Conservation (phyloP, 805 yeast species). For the Lipomyces kockii region DNA sequence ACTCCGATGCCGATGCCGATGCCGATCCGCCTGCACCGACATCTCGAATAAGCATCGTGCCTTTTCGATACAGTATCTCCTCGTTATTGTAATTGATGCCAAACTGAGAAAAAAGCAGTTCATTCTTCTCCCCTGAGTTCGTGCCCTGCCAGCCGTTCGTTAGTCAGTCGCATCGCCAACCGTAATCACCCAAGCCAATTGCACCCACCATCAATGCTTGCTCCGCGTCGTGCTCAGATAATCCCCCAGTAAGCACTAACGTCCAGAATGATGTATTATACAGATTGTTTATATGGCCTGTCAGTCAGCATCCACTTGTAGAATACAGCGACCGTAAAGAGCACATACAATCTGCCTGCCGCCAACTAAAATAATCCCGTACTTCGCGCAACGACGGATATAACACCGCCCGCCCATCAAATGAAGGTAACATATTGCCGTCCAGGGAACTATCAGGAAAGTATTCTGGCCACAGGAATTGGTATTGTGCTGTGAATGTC, state of each 20-base stretch:
- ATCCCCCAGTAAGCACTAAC: slow-evolving; percentile 68
- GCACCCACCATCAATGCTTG: slow-evolving; percentile 53
- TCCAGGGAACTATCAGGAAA: slow-evolving; percentile 59
- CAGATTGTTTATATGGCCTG: slow-evolving; percentile 80
- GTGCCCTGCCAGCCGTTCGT: slow-evolving; percentile 57
- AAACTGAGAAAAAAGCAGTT: slow-evolving; percentile 75
- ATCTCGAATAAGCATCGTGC: slow-evolving; percentile 66
- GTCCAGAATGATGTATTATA: slow-evolving; percentile 95
- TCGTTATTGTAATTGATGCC: slow-evolving; percentile 90
- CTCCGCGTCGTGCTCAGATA: slow-evolving; percentile 83
- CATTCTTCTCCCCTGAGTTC: slow-evolving; percentile 82
- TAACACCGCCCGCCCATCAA: slow-evolving; percentile 87
- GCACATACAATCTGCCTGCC: slow-evolving; percentile 77
- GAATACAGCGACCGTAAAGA: neutral
- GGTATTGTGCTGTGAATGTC: slow-evolving; percentile 77
- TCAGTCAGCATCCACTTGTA: slow-evolving; percentile 41
- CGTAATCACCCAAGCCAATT: neutral
- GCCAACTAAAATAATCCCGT: slow-evolving; percentile 88
- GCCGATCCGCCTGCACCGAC: neutral
- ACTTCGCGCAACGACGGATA: slow-evolving; percentile 70
- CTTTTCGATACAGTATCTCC: slow-evolving; percentile 85
- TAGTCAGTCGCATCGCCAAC: neutral
- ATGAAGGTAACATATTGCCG: slow-evolving; percentile 70
- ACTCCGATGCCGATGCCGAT: slow-evolving; percentile 15
- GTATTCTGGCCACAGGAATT: slow-evolving; percentile 64